phyloP scores from a whole-genome alignment of 1,284 basidiomycete species.

The Moesziomyces parantarcticus region DNA sequence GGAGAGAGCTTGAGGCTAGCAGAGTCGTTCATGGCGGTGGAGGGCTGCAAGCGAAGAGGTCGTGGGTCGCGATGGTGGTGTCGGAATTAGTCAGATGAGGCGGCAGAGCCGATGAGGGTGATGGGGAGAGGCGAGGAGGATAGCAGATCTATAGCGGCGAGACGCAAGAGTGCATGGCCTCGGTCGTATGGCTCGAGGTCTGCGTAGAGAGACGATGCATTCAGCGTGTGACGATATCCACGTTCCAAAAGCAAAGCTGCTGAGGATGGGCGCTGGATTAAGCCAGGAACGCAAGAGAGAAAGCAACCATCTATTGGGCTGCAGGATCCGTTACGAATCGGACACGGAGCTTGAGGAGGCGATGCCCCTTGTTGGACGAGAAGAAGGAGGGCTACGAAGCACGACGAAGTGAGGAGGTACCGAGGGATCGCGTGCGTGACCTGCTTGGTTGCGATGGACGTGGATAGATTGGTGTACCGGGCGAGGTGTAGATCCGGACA shows the following conservation, averaged over 20 bases:
- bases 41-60: background rate
- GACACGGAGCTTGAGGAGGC: no score
- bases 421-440: no score
- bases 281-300: background rate
- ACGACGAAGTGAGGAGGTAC: no score
- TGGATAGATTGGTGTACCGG: no score
- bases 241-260: background rate
- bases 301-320: background rate
- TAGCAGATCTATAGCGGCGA: background rate
- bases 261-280: background rate
- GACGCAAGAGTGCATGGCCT: background rate
- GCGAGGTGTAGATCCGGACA: no score
- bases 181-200: background rate
- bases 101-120: background rate
- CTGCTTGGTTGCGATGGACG: no score
- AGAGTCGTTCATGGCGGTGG: constrained; percentile 17
- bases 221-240: background rate
- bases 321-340: no score
- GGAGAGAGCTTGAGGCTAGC: constrained; percentile 1
- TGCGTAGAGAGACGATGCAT: background rate
- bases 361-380: no score
- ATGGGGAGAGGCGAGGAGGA: background rate
- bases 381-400: no score
- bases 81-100: background rate
- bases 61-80: no score